Percentiles rank a stretch among this genome's conserved stretches.
These are phyloP conservation scores for Paraphoma chrysanthemicola DNA, from an alignment of 2,329 filamentous ascomycete genomes.

Conservation along the genomic window DNA sequence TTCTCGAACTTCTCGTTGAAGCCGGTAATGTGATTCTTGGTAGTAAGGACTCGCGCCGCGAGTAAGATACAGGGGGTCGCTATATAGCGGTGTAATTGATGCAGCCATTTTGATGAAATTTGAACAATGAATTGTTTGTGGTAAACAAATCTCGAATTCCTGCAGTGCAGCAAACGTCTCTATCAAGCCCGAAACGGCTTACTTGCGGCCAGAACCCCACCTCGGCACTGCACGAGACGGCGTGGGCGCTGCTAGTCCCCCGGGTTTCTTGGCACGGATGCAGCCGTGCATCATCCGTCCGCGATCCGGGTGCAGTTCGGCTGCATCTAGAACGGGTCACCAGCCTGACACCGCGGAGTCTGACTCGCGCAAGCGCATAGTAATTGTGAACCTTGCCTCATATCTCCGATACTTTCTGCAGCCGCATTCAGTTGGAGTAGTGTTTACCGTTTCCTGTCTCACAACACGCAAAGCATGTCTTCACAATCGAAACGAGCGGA, in stretches of 20 bases:
- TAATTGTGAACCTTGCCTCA: not conserved
- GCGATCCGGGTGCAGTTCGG: not conserved
- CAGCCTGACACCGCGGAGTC: not conserved
- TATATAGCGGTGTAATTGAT: not conserved
- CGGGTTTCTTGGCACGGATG: slow-evolving; percentile 2
- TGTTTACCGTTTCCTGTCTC: not conserved
- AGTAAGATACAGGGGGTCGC: slow-evolving; percentile 3
- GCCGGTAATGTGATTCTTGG: slow-evolving; percentile 1
- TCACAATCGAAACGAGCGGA: not conserved
- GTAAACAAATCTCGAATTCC: not conserved
- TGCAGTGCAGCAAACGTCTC: not conserved
- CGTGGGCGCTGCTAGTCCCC: not conserved
- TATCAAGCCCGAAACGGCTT: not conserved
- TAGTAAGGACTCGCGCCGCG: slow-evolving; percentile 3
- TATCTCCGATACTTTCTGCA: not conserved
- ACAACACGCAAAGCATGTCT: not conserved
- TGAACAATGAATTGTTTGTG: not conserved
- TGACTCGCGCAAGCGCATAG: not conserved
- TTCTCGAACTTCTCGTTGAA: not conserved
- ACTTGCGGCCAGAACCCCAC: not conserved
- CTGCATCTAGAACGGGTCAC: not conserved
- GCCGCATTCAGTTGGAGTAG: not conserved
- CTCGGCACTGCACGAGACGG: not conserved
- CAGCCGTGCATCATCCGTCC: slow-evolving; percentile 1
- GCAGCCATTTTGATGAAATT: not conserved